Percentiles rank a stretch among this genome's conserved stretches.
Evolutionary conservation across 2,329 filamentous ascomycete genomes (phyloP).

Genomic region (Pseudogymnoascus sp.): DNA sequence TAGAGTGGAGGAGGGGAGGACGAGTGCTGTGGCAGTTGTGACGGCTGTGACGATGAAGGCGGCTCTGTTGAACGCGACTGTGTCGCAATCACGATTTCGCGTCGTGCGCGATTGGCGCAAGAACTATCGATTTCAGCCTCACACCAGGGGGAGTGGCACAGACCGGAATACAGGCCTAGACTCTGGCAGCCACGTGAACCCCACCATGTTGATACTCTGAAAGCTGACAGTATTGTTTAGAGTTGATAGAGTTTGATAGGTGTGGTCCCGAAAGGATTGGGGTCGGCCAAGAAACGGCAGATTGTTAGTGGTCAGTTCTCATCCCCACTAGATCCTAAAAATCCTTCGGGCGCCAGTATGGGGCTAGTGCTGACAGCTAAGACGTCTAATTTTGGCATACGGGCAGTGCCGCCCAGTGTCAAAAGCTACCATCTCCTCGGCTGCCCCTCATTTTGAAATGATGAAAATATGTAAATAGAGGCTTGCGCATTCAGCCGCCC

Average conservation of each 20-base stretch:
- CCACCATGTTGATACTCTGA: not conserved
- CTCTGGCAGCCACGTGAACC: not conserved
- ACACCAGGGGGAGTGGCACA: too few species aligned
- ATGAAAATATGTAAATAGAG: not conserved
- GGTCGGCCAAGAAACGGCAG: not conserved
- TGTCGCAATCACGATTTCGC: not conserved
- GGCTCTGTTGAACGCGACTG: not conserved
- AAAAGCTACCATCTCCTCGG: not conserved
- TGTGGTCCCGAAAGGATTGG: not conserved
- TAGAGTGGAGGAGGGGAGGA: not conserved
- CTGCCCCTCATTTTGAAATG: not conserved
- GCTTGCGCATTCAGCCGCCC: not conserved
- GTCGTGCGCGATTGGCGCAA: not conserved
- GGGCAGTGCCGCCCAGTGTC: not conserved
- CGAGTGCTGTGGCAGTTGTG: not conserved
- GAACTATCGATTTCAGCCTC: not conserved
- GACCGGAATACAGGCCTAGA: not conserved
- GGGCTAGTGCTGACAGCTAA: constrained; percentile 1
- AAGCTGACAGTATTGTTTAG: not conserved
- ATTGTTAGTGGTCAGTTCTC: not conserved
- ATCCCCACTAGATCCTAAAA: not conserved
- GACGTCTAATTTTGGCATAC: not conserved
- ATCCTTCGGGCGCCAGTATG: not conserved
- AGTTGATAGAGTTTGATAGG: not conserved
- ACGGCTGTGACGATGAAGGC: not conserved